phyloP scores from a whole-genome alignment of 2,329 filamentous ascomycete species.

The Fusarium luffae region DNA sequence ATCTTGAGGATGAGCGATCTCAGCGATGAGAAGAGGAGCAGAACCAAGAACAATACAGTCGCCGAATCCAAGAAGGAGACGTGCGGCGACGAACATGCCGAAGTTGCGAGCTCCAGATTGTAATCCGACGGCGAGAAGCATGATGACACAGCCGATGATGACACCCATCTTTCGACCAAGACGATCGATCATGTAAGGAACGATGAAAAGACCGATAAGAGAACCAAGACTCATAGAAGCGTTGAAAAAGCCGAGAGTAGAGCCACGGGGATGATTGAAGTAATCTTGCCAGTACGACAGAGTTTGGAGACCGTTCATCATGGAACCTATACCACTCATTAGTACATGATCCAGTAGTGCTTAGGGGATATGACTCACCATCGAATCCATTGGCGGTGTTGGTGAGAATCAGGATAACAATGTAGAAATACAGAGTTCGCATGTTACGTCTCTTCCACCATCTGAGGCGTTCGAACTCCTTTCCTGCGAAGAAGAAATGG shows the following conservation, averaged over 20 bases:
- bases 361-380: not conserved
- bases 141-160: conserved; percentile 14
- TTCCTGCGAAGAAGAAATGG: conserved; percentile 18
- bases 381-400: conserved; percentile 26
- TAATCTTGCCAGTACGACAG: conserved; percentile 29
- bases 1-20: conserved; percentile 13
- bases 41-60: conserved; percentile 9
- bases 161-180: conserved; percentile 25
- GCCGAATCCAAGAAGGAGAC: conserved; percentile 23
- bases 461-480: conserved; percentile 11
- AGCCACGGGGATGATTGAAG: conserved; percentile 22
- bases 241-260: conserved; percentile 22
- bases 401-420: conserved; percentile 11
- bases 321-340: not conserved
- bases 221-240: conserved; percentile 31
- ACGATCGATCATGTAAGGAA: conserved; percentile 28
- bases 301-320: conserved; percentile 30
- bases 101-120: conserved; percentile 27
- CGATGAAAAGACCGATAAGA: conserved; percentile 22
- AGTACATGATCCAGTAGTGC: rapidly evolving
- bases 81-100: conserved; percentile 27
- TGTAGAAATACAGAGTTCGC: conserved; percentile 11
- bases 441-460: conserved; percentile 23
- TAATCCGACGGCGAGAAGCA: conserved; percentile 14
- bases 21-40: conserved; percentile 15